phyloP scores from a whole-genome alignment of 2,329 filamentous ascomycete genomes.

The Bipolaris zeicola region DNA sequence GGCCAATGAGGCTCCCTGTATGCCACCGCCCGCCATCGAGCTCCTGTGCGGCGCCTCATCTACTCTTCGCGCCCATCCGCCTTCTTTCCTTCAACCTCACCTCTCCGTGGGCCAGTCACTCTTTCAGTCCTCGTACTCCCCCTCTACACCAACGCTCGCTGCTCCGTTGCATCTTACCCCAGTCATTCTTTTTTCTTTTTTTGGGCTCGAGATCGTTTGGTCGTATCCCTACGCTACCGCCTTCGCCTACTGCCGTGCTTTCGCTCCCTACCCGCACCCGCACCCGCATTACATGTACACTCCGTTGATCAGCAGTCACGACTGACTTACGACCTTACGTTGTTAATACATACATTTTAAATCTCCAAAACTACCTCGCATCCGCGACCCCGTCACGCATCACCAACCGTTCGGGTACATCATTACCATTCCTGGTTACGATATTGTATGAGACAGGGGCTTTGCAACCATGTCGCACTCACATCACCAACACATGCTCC shows the following conservation, averaged over 20 bases:
- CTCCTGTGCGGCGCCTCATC: constrained; percentile 39
- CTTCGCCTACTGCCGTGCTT: constrained; percentile 13
- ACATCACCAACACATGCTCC: constrained; percentile 42
- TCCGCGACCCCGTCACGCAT: constrained; percentile 6
- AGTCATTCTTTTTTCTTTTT: constrained; percentile 49
- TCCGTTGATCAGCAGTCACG: constrained; percentile 26
- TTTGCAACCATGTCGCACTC: constrained; percentile 36
- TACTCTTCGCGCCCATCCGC: constrained; percentile 38
- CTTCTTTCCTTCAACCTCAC: constrained; percentile 42
- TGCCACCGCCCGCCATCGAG: constrained; percentile 29
- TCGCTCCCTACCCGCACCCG: constrained; percentile 24
- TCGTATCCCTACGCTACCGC: constrained; percentile 21
- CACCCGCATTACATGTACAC: constrained; percentile 14
- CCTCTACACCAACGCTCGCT: constrained; percentile 22
- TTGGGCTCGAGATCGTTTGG: constrained; percentile 33
- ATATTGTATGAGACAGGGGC: constrained; percentile 26
- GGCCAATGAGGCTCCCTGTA: constrained; percentile 31
- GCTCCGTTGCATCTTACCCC: constrained; percentile 42
- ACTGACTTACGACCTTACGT: constrained; percentile 44
- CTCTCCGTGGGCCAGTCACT: constrained; percentile 38
- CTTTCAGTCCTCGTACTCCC: constrained; percentile 30
- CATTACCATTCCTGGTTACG: constrained; percentile 19
- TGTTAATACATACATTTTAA: constrained; percentile 38
- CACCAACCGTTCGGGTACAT: constrained; percentile 27
- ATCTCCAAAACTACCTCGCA: constrained; percentile 3